phyloP scores from a whole-genome alignment of 129 eudicot species.

The Ambrosia artemisiifolia region DNA sequence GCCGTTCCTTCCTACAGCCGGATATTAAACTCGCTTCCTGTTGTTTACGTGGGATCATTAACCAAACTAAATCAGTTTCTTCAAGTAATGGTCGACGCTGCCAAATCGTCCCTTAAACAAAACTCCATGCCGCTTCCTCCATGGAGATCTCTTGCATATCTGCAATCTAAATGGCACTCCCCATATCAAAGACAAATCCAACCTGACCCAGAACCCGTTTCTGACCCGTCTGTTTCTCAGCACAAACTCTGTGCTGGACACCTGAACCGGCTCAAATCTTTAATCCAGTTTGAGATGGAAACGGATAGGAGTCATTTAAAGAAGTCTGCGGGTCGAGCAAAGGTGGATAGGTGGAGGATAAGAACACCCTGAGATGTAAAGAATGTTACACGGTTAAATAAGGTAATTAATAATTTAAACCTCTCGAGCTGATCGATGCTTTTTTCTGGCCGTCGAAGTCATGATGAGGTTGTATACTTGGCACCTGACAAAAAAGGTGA shows the following conservation, averaged over 20 bases:
- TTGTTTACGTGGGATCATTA: constrained; percentile 68
- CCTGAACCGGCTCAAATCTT: constrained; percentile 55
- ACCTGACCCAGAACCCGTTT: constrained; percentile 22
- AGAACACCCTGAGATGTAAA: constrained; percentile 47
- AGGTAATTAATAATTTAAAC: background rate
- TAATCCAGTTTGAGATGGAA: constrained; percentile 58
- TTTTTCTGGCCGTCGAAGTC: constrained; percentile 35
- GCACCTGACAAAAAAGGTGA: constrained; percentile 1
- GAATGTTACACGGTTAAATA: background rate
- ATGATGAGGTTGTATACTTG: constrained; percentile 16
- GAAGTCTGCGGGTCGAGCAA: constrained; percentile 47
- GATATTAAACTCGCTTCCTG: constrained; percentile 63
- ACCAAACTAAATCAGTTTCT: constrained; percentile 64
- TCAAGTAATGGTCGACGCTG: constrained; percentile 86
- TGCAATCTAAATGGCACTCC: constrained; percentile 89
- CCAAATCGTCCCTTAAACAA: constrained; percentile 69
- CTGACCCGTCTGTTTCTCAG: constrained; percentile 20
- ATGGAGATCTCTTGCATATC: constrained; percentile 80
- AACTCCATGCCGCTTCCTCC: constrained; percentile 98
- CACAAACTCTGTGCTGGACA: constrained; percentile 71
- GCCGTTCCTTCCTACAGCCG: constrained; percentile 72
- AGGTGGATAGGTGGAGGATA: constrained; percentile 44
- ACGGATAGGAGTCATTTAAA: constrained; percentile 44
- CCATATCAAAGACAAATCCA: constrained; percentile 47
- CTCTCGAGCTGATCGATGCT: constrained; percentile 31